Conservation (phyloP, 2,329 filamentous ascomycete genomes). For the Epichloe festucae region DNA sequence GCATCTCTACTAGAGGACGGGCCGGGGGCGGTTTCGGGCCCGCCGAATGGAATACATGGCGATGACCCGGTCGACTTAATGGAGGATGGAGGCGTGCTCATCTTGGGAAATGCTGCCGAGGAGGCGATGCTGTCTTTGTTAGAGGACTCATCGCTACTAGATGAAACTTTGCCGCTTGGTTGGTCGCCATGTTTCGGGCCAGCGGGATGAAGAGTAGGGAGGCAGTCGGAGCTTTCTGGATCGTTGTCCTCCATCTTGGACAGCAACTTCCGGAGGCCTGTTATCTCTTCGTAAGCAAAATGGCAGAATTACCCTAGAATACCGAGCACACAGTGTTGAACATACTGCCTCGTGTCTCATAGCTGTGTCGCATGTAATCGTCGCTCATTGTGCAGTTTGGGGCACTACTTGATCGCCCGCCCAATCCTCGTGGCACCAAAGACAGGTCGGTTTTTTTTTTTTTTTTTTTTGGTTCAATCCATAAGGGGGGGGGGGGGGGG, state of each 20-base stretch:
- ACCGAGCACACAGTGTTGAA: background rate
- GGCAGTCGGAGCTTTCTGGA: background rate
- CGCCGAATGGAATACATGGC: background rate
- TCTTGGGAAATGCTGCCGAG: background rate
- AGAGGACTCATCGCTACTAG: background rate
- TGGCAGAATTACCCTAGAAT: background rate
- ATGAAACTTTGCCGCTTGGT: background rate
- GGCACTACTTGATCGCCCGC: background rate
- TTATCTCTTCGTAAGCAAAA: background rate
- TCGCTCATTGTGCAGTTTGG: background rate
- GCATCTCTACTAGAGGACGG: no score
- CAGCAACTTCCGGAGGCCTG: background rate
- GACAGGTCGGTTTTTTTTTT: background rate
- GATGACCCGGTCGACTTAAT: background rate
- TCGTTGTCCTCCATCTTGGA: background rate
- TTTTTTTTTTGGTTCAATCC: no score
- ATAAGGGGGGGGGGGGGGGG: no score
- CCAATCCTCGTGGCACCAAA: background rate
- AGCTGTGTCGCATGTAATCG: background rate
- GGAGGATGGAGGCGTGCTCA: background rate
- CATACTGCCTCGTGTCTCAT: constrained; percentile 3
- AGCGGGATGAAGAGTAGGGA: background rate
- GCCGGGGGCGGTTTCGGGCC: background rate
- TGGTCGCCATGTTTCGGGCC: background rate
- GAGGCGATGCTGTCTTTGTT: background rate